These are phyloP conservation scores for Nymphaea colorata DNA, from an alignment of 164 flowering plant species.

Conservation along the genomic window DNA sequence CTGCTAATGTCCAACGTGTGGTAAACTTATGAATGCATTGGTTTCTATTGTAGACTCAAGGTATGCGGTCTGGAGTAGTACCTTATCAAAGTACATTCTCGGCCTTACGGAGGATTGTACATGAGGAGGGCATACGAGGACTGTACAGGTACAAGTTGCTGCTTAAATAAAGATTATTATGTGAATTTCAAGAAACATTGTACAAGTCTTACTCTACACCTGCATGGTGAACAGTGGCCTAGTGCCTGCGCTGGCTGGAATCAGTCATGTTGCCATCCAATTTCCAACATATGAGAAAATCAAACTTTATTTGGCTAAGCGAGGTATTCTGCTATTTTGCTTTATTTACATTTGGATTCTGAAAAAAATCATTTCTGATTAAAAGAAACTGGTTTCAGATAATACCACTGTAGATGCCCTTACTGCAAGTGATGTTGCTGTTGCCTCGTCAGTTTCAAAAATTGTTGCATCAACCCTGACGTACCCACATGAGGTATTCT, in stretches of 20 bases:
- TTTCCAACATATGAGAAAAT: constrained; percentile 90
- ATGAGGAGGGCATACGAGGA: constrained; percentile 90
- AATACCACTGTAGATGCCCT: constrained; percentile 63
- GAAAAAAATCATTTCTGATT: neutral
- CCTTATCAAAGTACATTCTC: constrained; percentile 75
- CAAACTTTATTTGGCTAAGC: constrained; percentile 61
- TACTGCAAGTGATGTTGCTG: constrained; percentile 74
- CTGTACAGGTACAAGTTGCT: constrained; percentile 54
- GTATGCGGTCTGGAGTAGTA: constrained; percentile 60
- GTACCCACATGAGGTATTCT: constrained; percentile 93
- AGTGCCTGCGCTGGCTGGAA: constrained; percentile 92
- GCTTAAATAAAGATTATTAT: no score
- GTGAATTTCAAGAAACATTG: no score
- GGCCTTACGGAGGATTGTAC: constrained; percentile 81
- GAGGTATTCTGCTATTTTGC: constrained; percentile 27
- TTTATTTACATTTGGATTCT: neutral
- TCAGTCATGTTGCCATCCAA: constrained; percentile 97
- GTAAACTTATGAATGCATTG: no score
- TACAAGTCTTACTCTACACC: no score
- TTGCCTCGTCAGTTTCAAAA: constrained; percentile 93
- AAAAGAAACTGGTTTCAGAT: constrained; percentile 23
- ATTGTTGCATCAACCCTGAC: constrained; percentile 92
- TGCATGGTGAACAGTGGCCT: constrained; percentile 55
- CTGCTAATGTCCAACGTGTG: no score
- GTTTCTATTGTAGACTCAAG: constrained; percentile 60